Percentiles rank a stretch among this genome's conserved stretches.
These are phyloP conservation scores for Acaromyces ingoldii DNA, from an alignment of 1,284 basidiomycete genomes.

Conservation along the genomic window DNA sequence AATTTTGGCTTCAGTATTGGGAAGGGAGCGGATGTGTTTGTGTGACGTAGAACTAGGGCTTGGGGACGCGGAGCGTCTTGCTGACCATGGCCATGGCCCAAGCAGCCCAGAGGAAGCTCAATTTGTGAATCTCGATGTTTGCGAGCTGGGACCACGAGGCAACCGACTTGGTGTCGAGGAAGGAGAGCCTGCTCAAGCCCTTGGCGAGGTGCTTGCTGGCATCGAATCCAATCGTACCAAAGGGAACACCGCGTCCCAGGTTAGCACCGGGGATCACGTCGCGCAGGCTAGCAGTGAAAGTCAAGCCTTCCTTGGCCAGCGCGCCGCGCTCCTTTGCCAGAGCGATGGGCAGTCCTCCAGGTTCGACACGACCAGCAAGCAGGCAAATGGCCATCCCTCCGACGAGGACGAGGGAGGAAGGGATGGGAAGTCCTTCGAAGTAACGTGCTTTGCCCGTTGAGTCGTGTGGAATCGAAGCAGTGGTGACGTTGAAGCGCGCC, in stretches of 20 bases:
- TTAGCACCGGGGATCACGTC: constrained; percentile 25
- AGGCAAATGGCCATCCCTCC: constrained; percentile 75
- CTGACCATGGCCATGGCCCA: constrained; percentile 47
- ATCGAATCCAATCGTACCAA: constrained; percentile 34
- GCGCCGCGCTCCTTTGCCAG: constrained; percentile 23
- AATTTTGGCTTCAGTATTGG: too few relatives aligned
- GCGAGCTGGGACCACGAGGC: constrained; percentile 17
- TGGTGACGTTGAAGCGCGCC: constrained; percentile 96
- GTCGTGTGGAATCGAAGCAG: constrained; percentile 88
- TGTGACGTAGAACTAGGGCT: constrained; percentile 23
- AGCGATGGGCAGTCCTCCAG: constrained; percentile 27
- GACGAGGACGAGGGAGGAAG: constrained; percentile 79
- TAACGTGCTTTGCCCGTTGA: constrained; percentile 79
- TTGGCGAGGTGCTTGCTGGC: constrained; percentile 12
- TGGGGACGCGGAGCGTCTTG: constrained; percentile 49
- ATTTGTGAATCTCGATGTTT: constrained; percentile 30
- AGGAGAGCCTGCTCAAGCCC: not conserved
- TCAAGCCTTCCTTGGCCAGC: constrained; percentile 21
- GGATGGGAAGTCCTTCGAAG: constrained; percentile 97
- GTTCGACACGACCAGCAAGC: constrained; percentile 59
- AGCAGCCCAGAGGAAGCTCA: constrained; percentile 36
- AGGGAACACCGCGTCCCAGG: constrained; percentile 26
- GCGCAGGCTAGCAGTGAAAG: constrained; percentile 28
- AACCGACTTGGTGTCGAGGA: constrained; percentile 7
- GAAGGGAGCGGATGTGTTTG: too few relatives aligned